Evolutionary conservation across 2,329 filamentous ascomycete genomes (phyloP), one percentile per base, ranked within the genome.

Genomic region (Beauveria sp.): DNA sequence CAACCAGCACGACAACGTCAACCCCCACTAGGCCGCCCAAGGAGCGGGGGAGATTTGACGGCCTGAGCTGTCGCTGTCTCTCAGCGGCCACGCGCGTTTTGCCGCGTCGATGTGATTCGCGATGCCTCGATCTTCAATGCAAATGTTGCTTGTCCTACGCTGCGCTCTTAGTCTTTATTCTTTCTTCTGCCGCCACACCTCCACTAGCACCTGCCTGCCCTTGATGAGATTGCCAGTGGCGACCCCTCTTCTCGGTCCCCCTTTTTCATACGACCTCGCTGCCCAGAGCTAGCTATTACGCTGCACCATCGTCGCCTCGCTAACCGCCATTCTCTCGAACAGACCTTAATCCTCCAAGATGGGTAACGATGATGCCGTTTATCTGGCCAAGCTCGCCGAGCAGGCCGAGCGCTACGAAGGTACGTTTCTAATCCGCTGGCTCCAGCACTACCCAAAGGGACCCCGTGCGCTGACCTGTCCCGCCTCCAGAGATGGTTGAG

Each of bases 341-440:
- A 55, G 52, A 61, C 54, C 63, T 63, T 60, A 70, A 71, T 49
- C 68, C 71, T 79, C 77, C 84, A 93, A 83, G 83, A 98, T 98
- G 93, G 92, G 90, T 87, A 91, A 96, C 86, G 93, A 98, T 86
- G 93, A 98, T 83, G 93, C 93, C 74, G 95, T 99, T 76, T 98
- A 98, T 81, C 89, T 98, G 78, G 95, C 95, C 82, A 98, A 98
- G 92, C 90, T 99, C 79, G 95, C 95, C 77, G 95, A 99, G 89
- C 95, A 99, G 88, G 95, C 95, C 80, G 95, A 99, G 88, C 93
- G 95, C 78, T 99, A 99, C 82, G 95, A 99, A 85, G 95, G 95
- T 98, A 82, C 74, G 85, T 79, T 60, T 64, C 43, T 50, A 66
- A 34, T 9, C 34, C 16, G 34, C 57, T 50, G 45, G 28, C 30